Evolutionary conservation across 345 rosid genomes (phyloP), one percentile per base, ranked within the genome.

Genomic region (Nasturtium officinale): DNA sequence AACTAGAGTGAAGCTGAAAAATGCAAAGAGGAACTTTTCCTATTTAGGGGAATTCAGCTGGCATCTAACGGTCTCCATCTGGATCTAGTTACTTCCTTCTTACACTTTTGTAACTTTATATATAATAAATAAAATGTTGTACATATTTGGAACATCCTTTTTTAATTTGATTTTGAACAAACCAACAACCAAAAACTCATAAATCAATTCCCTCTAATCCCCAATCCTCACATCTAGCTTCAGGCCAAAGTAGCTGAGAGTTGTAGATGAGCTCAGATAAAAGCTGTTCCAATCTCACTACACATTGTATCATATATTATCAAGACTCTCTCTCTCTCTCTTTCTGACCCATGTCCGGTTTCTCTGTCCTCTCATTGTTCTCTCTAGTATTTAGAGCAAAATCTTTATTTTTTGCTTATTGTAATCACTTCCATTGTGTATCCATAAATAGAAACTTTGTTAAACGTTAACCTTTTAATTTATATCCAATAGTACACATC

Each of bases 171-270:
- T 43, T 35, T 67, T 26, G 23, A 74, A 69, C 13, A 56, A 56
- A 72, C 75, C 52, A 62, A 80, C 52, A 42, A 72, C 38, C 71
- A 37, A 77, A 77, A 72, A 76, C 59, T 56, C 59, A 65, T 63
- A 18, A 37, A 58, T 73, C 60, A 75, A 51, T 67, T 73, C 74
- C 65, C 69, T 53, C 75, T 69, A 76, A 76, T 72, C 67, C 61
- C 82, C 74, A 53, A 65, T 71, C 75, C 62, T 64, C 71, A 67
- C 47, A 69, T 75, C 88, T 81, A 72, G 81, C 85, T 79, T 81
- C 73, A 83, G 71, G 86, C 87, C 98, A 87, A 89, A 90, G 66
- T 84, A 79, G 92, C 91, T 88, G 88, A 88, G 84, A 79, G 81
- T 72, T 29, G 69, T 78, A 65, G 82, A 83, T 77, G 87, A 86